phyloP scores from a whole-genome alignment of 441 rosid species.

The Eruca vesicaria region DNA sequence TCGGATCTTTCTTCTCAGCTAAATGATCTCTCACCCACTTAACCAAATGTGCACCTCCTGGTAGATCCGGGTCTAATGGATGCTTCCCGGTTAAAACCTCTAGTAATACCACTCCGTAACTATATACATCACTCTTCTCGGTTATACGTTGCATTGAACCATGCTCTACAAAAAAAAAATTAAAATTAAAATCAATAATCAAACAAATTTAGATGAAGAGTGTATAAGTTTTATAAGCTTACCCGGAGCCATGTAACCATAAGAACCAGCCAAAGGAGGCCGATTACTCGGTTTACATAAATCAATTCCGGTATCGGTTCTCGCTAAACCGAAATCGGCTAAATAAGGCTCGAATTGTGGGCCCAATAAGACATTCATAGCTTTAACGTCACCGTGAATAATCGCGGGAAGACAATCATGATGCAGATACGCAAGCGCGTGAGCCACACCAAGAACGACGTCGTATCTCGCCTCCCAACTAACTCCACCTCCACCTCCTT shows the following conservation, averaged over 20 bases:
- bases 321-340: slow-evolving; percentile 89
- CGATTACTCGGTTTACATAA: slow-evolving; percentile 39
- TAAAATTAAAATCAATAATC: slow-evolving; percentile 41
- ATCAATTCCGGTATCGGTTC: slow-evolving; percentile 51
- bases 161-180: slow-evolving; percentile 60
- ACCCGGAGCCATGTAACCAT: slow-evolving; percentile 97
- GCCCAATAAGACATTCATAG: slow-evolving; percentile 72
- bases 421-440: slow-evolving; percentile 82
- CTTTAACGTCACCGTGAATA: slow-evolving; percentile 85
- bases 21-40: slow-evolving; percentile 74
- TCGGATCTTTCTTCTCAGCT: slow-evolving; percentile 58
- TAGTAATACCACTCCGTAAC: slow-evolving; percentile 80
- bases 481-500: slow-evolving; percentile 25
- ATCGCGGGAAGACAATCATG: slow-evolving; percentile 87
- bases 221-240: neutral
- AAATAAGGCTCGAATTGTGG: slow-evolving; percentile 65
- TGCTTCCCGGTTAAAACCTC: slow-evolving; percentile 81
- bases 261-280: slow-evolving; percentile 64
- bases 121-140: slow-evolving; percentile 86
- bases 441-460: slow-evolving; percentile 75
- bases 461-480: slow-evolving; percentile 77
- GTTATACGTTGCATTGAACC: slow-evolving; percentile 78
- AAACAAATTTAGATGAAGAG: too few species aligned
- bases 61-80: slow-evolving; percentile 61
- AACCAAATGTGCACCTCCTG: slow-evolving; percentile 68